phyloP scores from a whole-genome alignment of 2,329 filamentous ascomycete species.

The Aureobasidium sp. region DNA sequence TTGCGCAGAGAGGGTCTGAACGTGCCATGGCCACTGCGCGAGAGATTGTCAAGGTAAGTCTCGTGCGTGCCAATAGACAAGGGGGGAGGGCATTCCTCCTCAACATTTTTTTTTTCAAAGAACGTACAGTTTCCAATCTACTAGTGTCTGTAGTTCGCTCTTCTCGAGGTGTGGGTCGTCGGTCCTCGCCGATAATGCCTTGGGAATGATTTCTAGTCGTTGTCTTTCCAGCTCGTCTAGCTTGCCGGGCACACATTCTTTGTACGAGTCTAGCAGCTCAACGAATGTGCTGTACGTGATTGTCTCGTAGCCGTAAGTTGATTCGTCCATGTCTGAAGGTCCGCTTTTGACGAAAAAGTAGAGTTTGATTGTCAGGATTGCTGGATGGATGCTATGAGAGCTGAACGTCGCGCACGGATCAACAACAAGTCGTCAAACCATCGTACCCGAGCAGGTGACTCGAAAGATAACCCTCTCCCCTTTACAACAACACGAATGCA shows the following conservation, averaged over 20 bases:
- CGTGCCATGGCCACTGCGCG: constrained; percentile 46
- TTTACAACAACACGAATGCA: neutral
- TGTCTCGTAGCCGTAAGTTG: constrained; percentile 17
- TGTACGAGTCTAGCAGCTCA: constrained; percentile 24
- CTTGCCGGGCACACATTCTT: constrained; percentile 22
- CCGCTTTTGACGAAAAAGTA: neutral
- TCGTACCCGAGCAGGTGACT: too few relatives aligned
- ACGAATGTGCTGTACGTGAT: constrained; percentile 24
- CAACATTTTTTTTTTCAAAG: constrained; percentile 1
- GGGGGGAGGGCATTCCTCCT: neutral
- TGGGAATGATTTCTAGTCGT: constrained; percentile 51
- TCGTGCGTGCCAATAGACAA: neutral
- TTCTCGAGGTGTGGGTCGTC: constrained; percentile 42
- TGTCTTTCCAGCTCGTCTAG: constrained; percentile 54
- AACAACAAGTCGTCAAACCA: neutral
- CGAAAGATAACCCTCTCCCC: neutral
- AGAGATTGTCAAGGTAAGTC: neutral
- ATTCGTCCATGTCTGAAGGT: neutral
- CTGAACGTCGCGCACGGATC: constrained; percentile 1
- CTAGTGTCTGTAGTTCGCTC: constrained; percentile 52
- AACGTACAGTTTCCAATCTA: constrained; percentile 66
- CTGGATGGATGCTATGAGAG: neutral
- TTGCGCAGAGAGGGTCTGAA: constrained; percentile 42
- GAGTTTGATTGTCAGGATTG: neutral
- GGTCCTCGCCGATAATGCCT: constrained; percentile 37